Evolutionary conservation across 768 basidiomycete species (phyloP), one percentile per base, ranked within the genome.

Genomic region (Pisolithus tinctorius): DNA sequence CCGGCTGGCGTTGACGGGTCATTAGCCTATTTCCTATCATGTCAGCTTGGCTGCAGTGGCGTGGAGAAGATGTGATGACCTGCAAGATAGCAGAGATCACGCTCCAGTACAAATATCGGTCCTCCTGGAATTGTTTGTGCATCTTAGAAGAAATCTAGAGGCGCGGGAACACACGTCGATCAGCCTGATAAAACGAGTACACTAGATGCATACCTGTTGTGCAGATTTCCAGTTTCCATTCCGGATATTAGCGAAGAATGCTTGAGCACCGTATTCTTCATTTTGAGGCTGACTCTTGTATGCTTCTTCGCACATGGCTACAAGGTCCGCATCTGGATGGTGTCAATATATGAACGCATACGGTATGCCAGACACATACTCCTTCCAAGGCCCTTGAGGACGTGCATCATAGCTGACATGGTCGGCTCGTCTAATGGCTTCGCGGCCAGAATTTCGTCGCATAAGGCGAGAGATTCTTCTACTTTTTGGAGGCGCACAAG

Each of bases 241-340:
- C 53, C 88, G 81, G 31, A 86, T 80, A 61, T 91, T 87, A 17
- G 90, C 88, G 63, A 90, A 87, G 72, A 93, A 93, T 0, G 86
- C 84, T 63, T 93, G 89, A 23, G 78, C 77, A 20, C 84, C 90
- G 8, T 91, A 80, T 54, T 93, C 90, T 63, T 93, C 91, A 60
- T 89, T 91, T 4, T 68, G 60, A 17, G 90, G 90, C 52, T 87
- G 81, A 55, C 84, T 81, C 66, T 86, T 90, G 72, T 79, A 91
- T 1, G 90, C 90, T 45, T 88, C 83, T 55, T 92, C 91, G 60
- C 86, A 92, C 85, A 93, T 89, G 8, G 74, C 74, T 40, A 90
- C 79, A 73, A 86, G 82, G 67, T 93, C 90, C 53, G 80, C 79
- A 67, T 88, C 89, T 81, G 45, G 38, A 11, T 16, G 14, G 45